phyloP scores from a whole-genome alignment of 2,329 filamentous ascomycete genomes.

The Colletotrichum limetticola region DNA sequence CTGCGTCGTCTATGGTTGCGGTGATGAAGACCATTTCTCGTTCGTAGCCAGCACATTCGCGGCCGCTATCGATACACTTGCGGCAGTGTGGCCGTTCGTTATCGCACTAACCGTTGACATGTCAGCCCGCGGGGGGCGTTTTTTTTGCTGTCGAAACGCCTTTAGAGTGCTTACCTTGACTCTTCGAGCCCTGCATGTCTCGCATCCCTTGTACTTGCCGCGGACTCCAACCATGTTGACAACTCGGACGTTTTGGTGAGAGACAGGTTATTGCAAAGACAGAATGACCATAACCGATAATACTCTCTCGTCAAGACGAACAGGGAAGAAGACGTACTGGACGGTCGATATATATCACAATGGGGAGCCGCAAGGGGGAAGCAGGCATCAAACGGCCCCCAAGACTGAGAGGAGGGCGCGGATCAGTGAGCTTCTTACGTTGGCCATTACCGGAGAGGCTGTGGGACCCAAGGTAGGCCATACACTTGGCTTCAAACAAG shows the following conservation, averaged over 20 bases:
- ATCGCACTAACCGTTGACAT: conserved; percentile 61
- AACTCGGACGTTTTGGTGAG: background rate
- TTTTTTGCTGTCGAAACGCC: conserved; percentile 2
- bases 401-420: background rate
- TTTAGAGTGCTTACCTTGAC: conserved; percentile 60
- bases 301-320: background rate
- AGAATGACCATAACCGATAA: conserved; percentile 2
- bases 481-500: conserved; percentile 13
- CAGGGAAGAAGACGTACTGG: conserved; percentile 9
- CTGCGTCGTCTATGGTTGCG: conserved; percentile 64
- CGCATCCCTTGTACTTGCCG: conserved; percentile 73
- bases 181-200: conserved; percentile 68
- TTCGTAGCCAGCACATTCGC: conserved; percentile 71
- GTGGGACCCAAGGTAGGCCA: background rate
- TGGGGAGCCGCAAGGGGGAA: background rate
- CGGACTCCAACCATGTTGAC: conserved; percentile 68
- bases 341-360: conserved; percentile 20
- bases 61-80: conserved; percentile 68
- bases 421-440: conserved; percentile 27
- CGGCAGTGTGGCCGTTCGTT: conserved; percentile 69
- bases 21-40: conserved; percentile 72
- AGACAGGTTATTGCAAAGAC: background rate
- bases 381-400: conserved; percentile 1
- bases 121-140: conserved; percentile 10
- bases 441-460: conserved; percentile 18